Evolutionary conservation across 2,329 filamentous ascomycete genomes (phyloP).

Genomic region (Cephalotrichum gorgonifer): DNA sequence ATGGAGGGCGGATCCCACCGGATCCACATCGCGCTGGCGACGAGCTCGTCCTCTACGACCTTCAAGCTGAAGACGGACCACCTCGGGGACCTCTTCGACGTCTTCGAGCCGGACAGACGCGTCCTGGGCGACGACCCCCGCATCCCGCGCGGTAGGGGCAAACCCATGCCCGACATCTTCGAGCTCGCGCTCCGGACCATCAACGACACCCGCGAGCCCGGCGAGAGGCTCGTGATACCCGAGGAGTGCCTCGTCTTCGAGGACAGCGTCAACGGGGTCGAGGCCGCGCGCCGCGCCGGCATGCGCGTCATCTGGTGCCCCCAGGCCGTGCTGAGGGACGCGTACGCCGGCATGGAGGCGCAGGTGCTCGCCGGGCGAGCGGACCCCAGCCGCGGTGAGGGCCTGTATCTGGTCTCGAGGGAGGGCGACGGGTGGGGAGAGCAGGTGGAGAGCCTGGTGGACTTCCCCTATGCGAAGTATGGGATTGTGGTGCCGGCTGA

Average conservation of each 20-base stretch:
- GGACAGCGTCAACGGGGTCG: constrained; percentile 86
- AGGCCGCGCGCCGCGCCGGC: constrained; percentile 79
- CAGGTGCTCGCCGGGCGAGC: constrained; percentile 77
- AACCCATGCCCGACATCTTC: constrained; percentile 93
- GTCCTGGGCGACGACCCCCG: constrained; percentile 80
- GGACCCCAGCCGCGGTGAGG: constrained; percentile 51
- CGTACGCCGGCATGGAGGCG: constrained; percentile 66
- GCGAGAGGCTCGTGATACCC: constrained; percentile 57
- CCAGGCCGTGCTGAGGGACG: constrained; percentile 65
- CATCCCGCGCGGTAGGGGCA: constrained; percentile 71
- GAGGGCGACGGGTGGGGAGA: constrained; percentile 51
- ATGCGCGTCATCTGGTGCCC: constrained; percentile 95
- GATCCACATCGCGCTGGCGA: constrained; percentile 78
- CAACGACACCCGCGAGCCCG: constrained; percentile 59
- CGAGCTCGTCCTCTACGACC: constrained; percentile 62
- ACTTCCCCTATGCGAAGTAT: constrained; percentile 49
- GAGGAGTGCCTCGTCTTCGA: constrained; percentile 95
- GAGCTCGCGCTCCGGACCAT: constrained; percentile 74
- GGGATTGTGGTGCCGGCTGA: constrained; percentile 37
- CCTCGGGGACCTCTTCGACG: constrained; percentile 45
- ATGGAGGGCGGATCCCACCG: constrained; percentile 21
- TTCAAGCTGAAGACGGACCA: constrained; percentile 67
- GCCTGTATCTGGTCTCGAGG: constrained; percentile 46
- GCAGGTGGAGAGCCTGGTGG: constrained; percentile 36
- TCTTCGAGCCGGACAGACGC: constrained; percentile 59